Percentiles rank a stretch among this genome's conserved stretches.
Evolutionary conservation across 1,284 basidiomycete species (phyloP).

Genomic region (Pascua guehoae): DNA sequence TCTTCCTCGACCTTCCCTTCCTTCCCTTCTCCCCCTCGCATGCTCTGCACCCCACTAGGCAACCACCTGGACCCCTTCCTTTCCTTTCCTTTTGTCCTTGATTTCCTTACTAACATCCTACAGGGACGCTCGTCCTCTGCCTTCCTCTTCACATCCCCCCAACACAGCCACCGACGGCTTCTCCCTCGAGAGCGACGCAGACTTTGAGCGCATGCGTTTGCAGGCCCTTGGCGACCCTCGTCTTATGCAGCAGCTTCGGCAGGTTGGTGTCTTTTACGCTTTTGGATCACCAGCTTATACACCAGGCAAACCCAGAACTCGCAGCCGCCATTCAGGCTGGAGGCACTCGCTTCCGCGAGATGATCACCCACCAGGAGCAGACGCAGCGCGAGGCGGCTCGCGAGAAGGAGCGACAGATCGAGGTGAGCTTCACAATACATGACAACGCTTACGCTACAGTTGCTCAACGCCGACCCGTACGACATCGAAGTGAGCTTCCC

Average conservation of each 20-base stretch:
- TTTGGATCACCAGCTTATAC: not conserved
- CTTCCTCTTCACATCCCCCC: slow-evolving; percentile 13
- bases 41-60: slow-evolving; percentile 26
- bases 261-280: slow-evolving; percentile 52
- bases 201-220: slow-evolving; percentile 83
- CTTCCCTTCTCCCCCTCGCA: slow-evolving; percentile 53
- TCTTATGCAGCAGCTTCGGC: slow-evolving; percentile 69
- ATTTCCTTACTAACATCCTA: not conserved
- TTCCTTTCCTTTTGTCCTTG: slow-evolving; percentile 58
- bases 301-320: slow-evolving; percentile 71
- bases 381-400: slow-evolving; percentile 58
- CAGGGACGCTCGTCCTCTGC: slow-evolving; percentile 5
- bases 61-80: slow-evolving; percentile 50
- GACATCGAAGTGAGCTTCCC: slow-evolving; percentile 64
- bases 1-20: slow-evolving; percentile 54
- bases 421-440: slow-evolving; percentile 52
- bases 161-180: slow-evolving; percentile 41
- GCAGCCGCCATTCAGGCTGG: slow-evolving; percentile 66
- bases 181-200: slow-evolving; percentile 56
- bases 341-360: slow-evolving; percentile 67
- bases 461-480: slow-evolving; percentile 78
- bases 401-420: slow-evolving; percentile 63
- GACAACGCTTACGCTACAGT: slow-evolving; percentile 17
- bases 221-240: slow-evolving; percentile 78
- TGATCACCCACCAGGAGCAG: slow-evolving; percentile 63